Evolutionary conservation across 1,284 basidiomycete genomes (phyloP).

Genomic region (Ceratobasidium sp.): DNA sequence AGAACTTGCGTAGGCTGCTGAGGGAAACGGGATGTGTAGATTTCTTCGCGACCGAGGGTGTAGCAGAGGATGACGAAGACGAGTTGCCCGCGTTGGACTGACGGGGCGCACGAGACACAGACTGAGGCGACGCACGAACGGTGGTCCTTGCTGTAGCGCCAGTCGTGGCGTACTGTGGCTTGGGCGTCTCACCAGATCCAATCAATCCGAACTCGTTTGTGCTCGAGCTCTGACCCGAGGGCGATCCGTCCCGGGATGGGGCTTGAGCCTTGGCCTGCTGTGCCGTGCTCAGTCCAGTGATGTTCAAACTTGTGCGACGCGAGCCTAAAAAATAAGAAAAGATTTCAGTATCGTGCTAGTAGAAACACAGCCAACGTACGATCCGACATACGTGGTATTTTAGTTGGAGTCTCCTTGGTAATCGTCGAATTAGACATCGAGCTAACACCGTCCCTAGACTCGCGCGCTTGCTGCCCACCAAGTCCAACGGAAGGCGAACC

Average conservation of each 20-base stretch:
- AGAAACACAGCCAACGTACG: constrained; percentile 65
- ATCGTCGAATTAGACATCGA: constrained; percentile 54
- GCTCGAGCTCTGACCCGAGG: constrained; percentile 60
- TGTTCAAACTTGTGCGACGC: constrained; percentile 71
- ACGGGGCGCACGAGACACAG: constrained; percentile 68
- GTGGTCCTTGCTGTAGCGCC: constrained; percentile 57
- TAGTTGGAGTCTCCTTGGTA: constrained; percentile 78
- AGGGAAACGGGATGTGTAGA: constrained; percentile 71
- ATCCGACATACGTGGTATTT: constrained; percentile 92
- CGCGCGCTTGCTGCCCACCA: constrained; percentile 43
- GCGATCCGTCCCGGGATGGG: constrained; percentile 71
- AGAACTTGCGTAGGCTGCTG: constrained; percentile 77
- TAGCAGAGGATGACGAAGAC: constrained; percentile 55
- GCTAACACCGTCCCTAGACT: constrained; percentile 32
- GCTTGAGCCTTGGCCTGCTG: constrained; percentile 55
- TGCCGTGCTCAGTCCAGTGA: constrained; percentile 45
- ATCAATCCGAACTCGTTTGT: constrained; percentile 83
- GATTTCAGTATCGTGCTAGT: constrained; percentile 69
- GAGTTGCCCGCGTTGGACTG: constrained; percentile 62
- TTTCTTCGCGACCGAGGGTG: constrained; percentile 63
- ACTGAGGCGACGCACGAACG: constrained; percentile 69
- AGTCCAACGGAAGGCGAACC: constrained; percentile 88
- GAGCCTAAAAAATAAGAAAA: constrained; percentile 54
- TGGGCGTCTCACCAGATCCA: constrained; percentile 54
- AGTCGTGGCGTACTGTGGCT: constrained; percentile 35